Percentiles rank a stretch among this genome's conserved stretches.
phyloP scores from a whole-genome alignment of 169 alveolate genomes.

The Plasmodium gonderi region DNA sequence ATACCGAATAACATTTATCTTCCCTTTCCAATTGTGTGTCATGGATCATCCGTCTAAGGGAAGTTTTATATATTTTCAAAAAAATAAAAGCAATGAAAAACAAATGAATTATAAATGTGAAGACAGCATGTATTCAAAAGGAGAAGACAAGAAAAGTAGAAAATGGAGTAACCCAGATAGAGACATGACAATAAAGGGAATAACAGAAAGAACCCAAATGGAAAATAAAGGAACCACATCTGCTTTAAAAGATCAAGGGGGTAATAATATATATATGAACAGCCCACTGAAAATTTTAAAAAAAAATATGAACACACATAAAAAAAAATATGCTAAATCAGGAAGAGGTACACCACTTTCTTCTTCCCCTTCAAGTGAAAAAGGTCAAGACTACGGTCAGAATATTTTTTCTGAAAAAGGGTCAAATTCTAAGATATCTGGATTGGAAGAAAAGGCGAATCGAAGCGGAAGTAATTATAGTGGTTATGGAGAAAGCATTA shows the following conservation, averaged over 20 bases:
- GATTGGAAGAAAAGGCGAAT: background rate
- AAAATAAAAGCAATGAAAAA: constrained; percentile 54
- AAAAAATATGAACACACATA: background rate
- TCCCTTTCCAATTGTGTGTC: background rate
- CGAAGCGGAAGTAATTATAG: background rate
- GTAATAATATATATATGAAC: background rate
- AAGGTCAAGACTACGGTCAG: background rate
- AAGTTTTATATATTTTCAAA: constrained; percentile 13
- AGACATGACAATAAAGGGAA: background rate
- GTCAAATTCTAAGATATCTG: background rate
- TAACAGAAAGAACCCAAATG: background rate
- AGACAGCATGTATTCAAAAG: constrained; percentile 12
- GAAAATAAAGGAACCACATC: background rate
- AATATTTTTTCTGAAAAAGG: background rate
- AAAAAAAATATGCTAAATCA: background rate
- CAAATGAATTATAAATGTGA: constrained; percentile 23
- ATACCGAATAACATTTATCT: background rate
- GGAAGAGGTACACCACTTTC: background rate
- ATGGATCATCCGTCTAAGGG: constrained; percentile 43
- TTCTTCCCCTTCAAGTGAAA: background rate
- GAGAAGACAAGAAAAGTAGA: constrained; percentile 16
- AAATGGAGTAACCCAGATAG: background rate
- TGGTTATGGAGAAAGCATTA: background rate
- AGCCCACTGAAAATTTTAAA: background rate
- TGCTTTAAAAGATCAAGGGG: background rate